These are phyloP conservation scores for Protomyces pachydermus DNA, from an alignment of 1,139 yeast genomes.

Conservation along the genomic window DNA sequence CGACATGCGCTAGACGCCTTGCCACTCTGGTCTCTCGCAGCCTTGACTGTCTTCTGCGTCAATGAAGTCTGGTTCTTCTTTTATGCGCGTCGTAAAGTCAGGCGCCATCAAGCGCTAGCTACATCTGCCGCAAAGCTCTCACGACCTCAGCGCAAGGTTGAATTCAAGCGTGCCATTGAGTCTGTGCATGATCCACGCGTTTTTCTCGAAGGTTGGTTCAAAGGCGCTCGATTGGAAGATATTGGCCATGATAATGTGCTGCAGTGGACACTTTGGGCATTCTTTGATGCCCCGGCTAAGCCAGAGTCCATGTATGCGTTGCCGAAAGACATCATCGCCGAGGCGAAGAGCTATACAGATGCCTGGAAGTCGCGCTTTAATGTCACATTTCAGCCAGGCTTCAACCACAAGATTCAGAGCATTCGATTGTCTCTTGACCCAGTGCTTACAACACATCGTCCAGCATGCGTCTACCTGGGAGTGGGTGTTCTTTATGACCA, in stretches of 20 bases:
- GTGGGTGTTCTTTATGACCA: conserved; percentile 22
- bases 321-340: conserved; percentile 1
- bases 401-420: conserved; percentile 5
- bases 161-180: conserved; percentile 13
- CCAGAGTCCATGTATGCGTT: conserved; percentile 4
- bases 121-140: background rate
- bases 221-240: conserved; percentile 19
- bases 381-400: conserved; percentile 7
- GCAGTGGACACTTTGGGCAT: conserved; percentile 28
- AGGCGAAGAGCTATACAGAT: conserved; percentile 4
- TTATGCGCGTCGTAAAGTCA: conserved; percentile 1
- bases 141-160: background rate
- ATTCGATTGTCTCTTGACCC: conserved; percentile 23
- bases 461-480: conserved; percentile 20
- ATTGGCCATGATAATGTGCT: conserved; percentile 21
- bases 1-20: background rate
- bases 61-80: conserved; percentile 26
- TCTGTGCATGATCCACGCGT: conserved; percentile 16
- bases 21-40: background rate
- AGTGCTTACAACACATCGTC: conserved; percentile 11
- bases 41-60: background rate
- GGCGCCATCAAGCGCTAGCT: conserved; percentile 7
- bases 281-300: conserved; percentile 22
- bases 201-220: conserved; percentile 25
- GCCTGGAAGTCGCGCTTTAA: background rate